Evolutionary conservation across 495 filamentous ascomycete species (phyloP), one percentile per base, ranked within the genome.

Genomic region (Penicillium parvum): DNA sequence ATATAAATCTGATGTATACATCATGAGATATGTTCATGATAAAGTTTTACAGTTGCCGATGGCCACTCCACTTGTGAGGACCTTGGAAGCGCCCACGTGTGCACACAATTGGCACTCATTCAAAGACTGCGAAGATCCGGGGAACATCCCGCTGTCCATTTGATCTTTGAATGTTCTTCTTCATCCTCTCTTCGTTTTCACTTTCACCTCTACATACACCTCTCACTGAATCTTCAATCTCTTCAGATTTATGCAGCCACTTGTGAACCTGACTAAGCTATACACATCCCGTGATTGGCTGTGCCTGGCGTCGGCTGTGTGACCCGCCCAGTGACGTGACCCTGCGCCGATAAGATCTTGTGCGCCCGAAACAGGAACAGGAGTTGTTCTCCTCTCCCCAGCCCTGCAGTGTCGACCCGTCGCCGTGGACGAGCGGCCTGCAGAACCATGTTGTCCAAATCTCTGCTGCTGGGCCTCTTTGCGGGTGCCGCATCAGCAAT

Each of bases 391-490:
- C 5, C n/a, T n/a, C n/a, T n/a, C n/a, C n/a, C n/a, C 28, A 15
- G 29, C 30, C 14, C 7, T 30, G n/a, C 32, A 15, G 12, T n/a
- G 28, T 35, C 28, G 15, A 25, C 20, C 36, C n/a, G 5, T 39
- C 5, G 23, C 28, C 9, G 28, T 21, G 34, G 8, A 37, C 17
- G 19, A 44, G 10, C 29, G 30, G 40, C 27, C 37, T 45, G 47
- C 32, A 28, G 4, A 5, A 35, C 34, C 19, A 56, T 59, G 55
- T 40, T 40, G 43, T 50, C 45, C 19, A 40, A 37, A 19, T 8
- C 35, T 18, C 18, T 53, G 15, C 49, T 59, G 52, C 49, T 59
- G 28, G 40, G 42, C 39, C 43, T 56, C 26, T 39, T 49, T 18
- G 52, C 52, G n/a, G 32, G 34, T 26, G 33, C 43, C 5, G 44